Base-by-base conservation (phyloP, 805 yeast species). In the Metschnikowia borealis region DNA sequence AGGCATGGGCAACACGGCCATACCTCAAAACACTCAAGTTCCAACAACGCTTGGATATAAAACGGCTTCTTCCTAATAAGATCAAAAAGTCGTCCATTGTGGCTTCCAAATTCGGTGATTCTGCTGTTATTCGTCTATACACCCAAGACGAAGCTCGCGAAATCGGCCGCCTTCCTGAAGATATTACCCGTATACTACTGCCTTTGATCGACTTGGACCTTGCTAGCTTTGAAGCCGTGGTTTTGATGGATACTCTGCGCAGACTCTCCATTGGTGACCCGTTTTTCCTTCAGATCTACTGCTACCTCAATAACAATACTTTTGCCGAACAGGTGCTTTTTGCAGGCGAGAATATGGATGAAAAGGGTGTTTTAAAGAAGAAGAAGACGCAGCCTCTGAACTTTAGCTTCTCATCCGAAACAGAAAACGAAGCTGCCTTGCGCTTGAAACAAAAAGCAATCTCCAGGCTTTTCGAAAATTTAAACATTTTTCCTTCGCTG, bases 111-210 rank as follows among this genome's bases (percentile, higher is more conserved):
- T 53, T 53, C 42, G 60, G 60, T 26, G 67, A 65, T 34, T 56
- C 68, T 1, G 66, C 75, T 1, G 66, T 72, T 5, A 65, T 73
- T 10, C 55, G 78, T 38, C 53, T 74, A 13, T 65, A 61, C 51
- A 65, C 70, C 2, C 35, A 48, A 1, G 56, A 57, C 10, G 51
- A 49, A 1, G 57, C 65, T 13, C 55, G 86, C 52, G 96, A 88
- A 62, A 71, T 91, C 31, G 97, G 94, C 0, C 77, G 96, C 56
- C 62, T 88, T 1, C 84, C 88, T 0, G 90, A 85, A 54, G 86
- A 81, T 45, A 71, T 81, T 31, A 89, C 96, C 0, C 67, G 77
- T 5, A 76, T 84, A 10, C 62, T 91, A 8, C 78, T 84, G 3
- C 89, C 95, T 0, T 70, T 90, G 32, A 49, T 87, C 2, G 87